These are phyloP conservation scores for Pythium biforme DNA, from an alignment of 352 stramenopile genomes.

Conservation along the genomic window DNA sequence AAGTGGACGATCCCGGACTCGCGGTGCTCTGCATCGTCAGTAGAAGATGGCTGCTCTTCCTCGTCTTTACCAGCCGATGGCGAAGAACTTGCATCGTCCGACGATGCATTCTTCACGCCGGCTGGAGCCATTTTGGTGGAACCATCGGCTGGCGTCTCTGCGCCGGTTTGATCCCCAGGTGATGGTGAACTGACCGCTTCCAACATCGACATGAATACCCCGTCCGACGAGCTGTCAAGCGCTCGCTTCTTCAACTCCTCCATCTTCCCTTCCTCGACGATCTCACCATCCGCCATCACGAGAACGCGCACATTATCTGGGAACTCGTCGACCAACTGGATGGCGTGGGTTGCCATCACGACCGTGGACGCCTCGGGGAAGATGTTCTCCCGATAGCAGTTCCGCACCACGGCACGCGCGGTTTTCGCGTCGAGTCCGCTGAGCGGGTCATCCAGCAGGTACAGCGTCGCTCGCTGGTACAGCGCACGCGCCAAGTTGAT, in stretches of 20 bases:
- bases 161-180: neutral
- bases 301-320: conserved; percentile 39
- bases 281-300: conserved; percentile 51
- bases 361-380: conserved; percentile 52
- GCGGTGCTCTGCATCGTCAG: conserved; percentile 45
- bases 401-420: conserved; percentile 42
- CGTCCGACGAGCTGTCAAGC: neutral
- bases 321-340: conserved; percentile 65
- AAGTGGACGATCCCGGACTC: conserved; percentile 51
- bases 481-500: conserved; percentile 85
- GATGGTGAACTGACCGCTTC: neutral
- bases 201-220: neutral
- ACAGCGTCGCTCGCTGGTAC: conserved; percentile 65
- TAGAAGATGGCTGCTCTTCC: neutral
- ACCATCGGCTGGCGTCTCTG: neutral
- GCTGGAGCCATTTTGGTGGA: neutral
- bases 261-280: conserved; percentile 45
- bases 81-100: neutral
- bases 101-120: neutral
- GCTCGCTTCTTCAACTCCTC: conserved; percentile 19
- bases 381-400: conserved; percentile 31
- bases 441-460: conserved; percentile 89
- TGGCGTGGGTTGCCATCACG: conserved; percentile 75
- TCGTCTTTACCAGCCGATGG: neutral
- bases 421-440: conserved; percentile 76